These are phyloP conservation scores for Aspergillus amoenus DNA, from an alignment of 2,329 filamentous ascomycete genomes.

Conservation along the genomic window DNA sequence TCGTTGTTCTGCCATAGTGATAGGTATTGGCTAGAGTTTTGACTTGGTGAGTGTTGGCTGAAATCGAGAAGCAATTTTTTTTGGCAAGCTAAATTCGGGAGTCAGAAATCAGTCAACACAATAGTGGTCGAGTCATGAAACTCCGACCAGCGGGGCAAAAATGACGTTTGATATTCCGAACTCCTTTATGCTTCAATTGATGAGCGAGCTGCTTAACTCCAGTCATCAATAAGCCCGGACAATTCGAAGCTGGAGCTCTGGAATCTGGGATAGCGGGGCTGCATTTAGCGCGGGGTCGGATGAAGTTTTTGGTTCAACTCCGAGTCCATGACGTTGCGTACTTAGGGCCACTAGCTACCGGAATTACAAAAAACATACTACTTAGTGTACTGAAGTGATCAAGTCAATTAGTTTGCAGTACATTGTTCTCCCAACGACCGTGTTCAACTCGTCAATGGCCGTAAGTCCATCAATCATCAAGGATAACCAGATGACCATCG, in stretches of 20 bases:
- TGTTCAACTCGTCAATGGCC: not conserved
- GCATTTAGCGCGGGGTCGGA: slow-evolving; percentile 8
- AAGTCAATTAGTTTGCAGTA: not conserved
- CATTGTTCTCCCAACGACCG: not conserved
- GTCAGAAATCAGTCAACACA: not conserved
- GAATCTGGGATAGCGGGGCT: not conserved
- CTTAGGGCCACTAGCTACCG: not conserved
- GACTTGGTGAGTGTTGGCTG: not conserved
- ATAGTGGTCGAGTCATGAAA: not conserved
- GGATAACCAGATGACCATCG: not conserved
- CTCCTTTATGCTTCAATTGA: no score
- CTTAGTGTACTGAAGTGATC: not conserved
- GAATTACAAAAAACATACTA: not conserved
- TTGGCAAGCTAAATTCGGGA: not conserved
- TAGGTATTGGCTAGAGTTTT: not conserved
- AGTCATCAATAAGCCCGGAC: not conserved
- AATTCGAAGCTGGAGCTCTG: not conserved
- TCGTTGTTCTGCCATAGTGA: slow-evolving; percentile 25
- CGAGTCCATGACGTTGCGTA: slow-evolving; percentile 5
- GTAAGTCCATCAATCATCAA: slow-evolving; percentile 4
- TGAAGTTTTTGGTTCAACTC: slow-evolving; percentile 1
- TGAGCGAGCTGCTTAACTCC: not conserved
- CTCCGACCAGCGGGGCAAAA: not conserved
- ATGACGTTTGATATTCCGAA: no score
- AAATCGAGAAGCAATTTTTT: not conserved